A percentile compares a stretch with the other conserved stretches of the same genome.
Evolutionary conservation across 192 early-diverging fungal genomes (phyloP).

Genomic region (Kickxella alabastrina): DNA sequence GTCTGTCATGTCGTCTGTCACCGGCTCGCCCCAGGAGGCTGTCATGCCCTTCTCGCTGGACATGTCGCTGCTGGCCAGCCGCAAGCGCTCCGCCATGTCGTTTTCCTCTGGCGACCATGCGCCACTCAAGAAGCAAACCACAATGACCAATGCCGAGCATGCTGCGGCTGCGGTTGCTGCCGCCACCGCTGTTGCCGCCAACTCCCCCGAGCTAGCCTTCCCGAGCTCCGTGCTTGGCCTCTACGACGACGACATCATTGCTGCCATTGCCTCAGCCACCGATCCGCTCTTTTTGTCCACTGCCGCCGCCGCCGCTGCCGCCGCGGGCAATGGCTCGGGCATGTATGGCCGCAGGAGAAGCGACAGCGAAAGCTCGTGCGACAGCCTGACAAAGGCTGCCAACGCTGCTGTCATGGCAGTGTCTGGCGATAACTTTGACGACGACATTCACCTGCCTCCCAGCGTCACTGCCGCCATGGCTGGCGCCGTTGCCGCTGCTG

Average conservation of each 20-base stretch:
- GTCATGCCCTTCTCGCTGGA: conserved; percentile 26
- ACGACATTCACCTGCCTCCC: conserved; percentile 48
- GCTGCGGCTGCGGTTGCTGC: conserved; percentile 10
- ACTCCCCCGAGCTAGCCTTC: conserved; percentile 17
- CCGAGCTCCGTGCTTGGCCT: conserved; percentile 39
- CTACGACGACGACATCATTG: conserved; percentile 54
- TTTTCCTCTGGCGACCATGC: conserved; percentile 14
- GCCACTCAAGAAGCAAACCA: conserved; percentile 32
- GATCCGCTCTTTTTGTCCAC: conserved; percentile 49
- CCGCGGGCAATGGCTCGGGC: conserved; percentile 6
- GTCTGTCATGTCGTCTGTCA: conserved; percentile 41
- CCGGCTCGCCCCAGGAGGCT: conserved; percentile 44
- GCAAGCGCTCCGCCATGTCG: conserved; percentile 44
- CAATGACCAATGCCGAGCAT: conserved; percentile 4
- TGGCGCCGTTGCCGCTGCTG: conserved; percentile 41
- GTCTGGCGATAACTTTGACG: conserved; percentile 36
- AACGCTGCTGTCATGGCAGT: conserved; percentile 33
- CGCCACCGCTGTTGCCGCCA: neutral
- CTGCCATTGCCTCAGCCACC: conserved; percentile 48
- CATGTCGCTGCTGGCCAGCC: conserved; percentile 16
- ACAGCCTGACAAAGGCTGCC: conserved; percentile 34
- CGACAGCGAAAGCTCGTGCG: conserved; percentile 13
- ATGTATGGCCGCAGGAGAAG: conserved; percentile 6
- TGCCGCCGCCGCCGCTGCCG: conserved; percentile 26
- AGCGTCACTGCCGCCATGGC: conserved; percentile 54